phyloP scores from a whole-genome alignment of 768 basidiomycete genomes.

The Russula sp. region DNA sequence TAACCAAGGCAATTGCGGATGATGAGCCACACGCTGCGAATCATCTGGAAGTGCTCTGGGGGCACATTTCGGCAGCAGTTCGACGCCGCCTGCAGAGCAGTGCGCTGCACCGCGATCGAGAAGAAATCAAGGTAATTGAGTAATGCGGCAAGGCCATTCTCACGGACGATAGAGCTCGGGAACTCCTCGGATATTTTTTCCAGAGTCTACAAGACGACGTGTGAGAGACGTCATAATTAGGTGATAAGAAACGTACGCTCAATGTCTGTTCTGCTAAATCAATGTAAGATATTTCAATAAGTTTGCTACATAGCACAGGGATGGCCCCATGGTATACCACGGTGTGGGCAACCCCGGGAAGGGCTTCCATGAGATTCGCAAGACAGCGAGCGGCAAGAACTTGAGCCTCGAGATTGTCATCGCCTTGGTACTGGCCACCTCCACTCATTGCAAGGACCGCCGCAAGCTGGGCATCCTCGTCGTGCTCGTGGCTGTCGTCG shows the following conservation, averaged over 20 bases:
- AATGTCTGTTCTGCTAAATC: slow-evolving; percentile 97
- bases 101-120: slow-evolving; percentile 94
- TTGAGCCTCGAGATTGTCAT: slow-evolving; percentile 89
- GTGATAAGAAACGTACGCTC: slow-evolving; percentile 60
- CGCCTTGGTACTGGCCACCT: slow-evolving; percentile 60
- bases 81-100: slow-evolving; percentile 91
- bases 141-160: slow-evolving; percentile 88
- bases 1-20: slow-evolving; percentile 89
- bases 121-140: slow-evolving; percentile 98
- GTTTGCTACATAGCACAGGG: slow-evolving; percentile 93
- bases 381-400: slow-evolving; percentile 94
- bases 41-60: slow-evolving; percentile 82
- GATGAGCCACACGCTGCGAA: slow-evolving; percentile 86
- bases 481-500: slow-evolving; percentile 53
- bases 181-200: slow-evolving; percentile 99
- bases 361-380: slow-evolving; percentile 98
- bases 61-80: slow-evolving; percentile 95
- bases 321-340: slow-evolving; percentile 99
- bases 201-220: slow-evolving; percentile 59
- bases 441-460: slow-evolving; percentile 82
- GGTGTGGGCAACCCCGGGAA: slow-evolving; percentile 95
- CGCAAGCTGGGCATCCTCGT: slow-evolving; percentile 85
- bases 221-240: slow-evolving; percentile 11
- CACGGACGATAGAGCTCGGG: slow-evolving; percentile 90
- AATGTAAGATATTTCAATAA: slow-evolving; percentile 95